These are phyloP conservation scores for Ziziphus jujuba DNA, from an alignment of 306 rosid genomes.

Conservation along the genomic window DNA sequence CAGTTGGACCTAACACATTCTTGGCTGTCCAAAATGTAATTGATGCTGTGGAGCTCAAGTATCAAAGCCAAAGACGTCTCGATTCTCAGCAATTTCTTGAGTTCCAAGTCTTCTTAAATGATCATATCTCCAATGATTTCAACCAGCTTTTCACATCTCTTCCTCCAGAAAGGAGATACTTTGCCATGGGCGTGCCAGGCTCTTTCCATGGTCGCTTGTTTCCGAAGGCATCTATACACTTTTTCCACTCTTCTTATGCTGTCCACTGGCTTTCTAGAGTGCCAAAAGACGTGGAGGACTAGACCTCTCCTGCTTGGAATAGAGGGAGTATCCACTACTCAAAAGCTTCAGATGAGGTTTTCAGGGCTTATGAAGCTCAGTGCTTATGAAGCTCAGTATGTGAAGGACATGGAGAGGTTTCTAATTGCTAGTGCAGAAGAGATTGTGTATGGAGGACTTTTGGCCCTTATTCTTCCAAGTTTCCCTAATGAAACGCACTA, in stretches of 20 bases:
- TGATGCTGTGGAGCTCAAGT: conserved; percentile 23
- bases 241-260: conserved; percentile 27
- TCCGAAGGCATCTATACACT: conserved; percentile 23
- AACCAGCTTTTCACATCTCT: conserved; percentile 34
- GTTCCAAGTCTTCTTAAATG: conserved; percentile 39
- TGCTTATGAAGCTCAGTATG: conserved; percentile 30
- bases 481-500: no score
- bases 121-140: conserved; percentile 40
- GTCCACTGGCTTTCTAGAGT: conserved; percentile 38
- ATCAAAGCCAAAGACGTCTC: neutral
- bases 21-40: conserved; percentile 29
- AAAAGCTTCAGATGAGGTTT: conserved; percentile 13
- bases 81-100: neutral
- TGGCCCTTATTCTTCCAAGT: no score
- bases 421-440: no score
- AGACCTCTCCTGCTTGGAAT: conserved; percentile 30
- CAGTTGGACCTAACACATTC: conserved; percentile 45
- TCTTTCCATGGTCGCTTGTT: conserved; percentile 37
- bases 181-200: conserved; percentile 38
- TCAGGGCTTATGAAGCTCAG: conserved; percentile 25
- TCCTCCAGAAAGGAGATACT: conserved; percentile 20
- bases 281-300: conserved; percentile 18
- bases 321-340: conserved; percentile 32
- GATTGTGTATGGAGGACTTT: no score
- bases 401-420: conserved; percentile 8